Base-by-base conservation (phyloP, 352 stramenopile genomes). In the Globisporangium parvum region DNA sequence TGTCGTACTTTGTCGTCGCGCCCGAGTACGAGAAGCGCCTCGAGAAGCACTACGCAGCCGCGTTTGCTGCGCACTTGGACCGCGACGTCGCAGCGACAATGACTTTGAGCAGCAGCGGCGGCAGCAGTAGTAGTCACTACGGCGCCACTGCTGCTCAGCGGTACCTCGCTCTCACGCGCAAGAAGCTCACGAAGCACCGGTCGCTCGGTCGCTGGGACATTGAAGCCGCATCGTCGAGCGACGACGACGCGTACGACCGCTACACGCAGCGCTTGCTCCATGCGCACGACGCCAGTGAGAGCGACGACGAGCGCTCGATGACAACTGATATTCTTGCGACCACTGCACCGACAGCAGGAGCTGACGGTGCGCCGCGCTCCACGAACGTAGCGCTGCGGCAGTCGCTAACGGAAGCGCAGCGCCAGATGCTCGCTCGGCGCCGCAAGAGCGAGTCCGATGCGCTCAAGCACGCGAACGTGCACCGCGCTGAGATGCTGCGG, bases 1-100 rank as follows among this genome's bases (percentile, higher is more conserved):
- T 91, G n/a, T 91, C 77, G 37, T 91, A 91, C 62, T 91, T 88
- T 46, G 80, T 91, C 20, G 77, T 90, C 20, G 80, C 80, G 12
- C 77, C 80, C 3, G 80, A 91, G 62, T 88, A 79, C 65, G 75
- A 88, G 55, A 88, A 87, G 64, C 77, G 67, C 14, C 66, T 88
- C 26, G 65, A 86, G 44, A 77, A 85, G 59, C 66, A 85, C 67
- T 84, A 74, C 55, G 68, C 70, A 5, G 66, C 68, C 9, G 65
- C 75, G 18, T 54, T 64, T 2, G 69, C 77, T 9, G 60, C 68
- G n/a, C 50, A 64, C 12, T n/a, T 44, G 15, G 14, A 21, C 14
- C 50, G 66, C 31, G 23, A 47, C n/a, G 42, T 53, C n/a, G 10
- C 14, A 6, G 57, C 42, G 41, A 14, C 18, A n/a, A 23, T 24